Evolutionary conservation across 352 stramenopile genomes (phyloP).

Genomic region (Phytophthora hibernalis): DNA sequence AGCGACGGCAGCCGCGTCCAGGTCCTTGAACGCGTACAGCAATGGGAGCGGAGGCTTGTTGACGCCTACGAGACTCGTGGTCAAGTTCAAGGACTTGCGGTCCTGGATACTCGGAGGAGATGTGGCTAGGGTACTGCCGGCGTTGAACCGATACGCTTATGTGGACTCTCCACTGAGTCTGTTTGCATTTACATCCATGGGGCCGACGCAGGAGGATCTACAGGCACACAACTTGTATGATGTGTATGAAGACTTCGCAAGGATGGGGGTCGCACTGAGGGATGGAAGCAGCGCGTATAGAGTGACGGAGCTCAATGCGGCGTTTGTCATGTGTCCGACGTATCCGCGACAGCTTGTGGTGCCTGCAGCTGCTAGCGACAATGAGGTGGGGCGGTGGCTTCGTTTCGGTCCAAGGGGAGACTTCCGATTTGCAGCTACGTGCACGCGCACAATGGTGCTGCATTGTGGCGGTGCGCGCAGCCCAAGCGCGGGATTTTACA

Average conservation of each 20-base stretch:
- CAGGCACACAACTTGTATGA: conserved; percentile 73
- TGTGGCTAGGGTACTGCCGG: conserved; percentile 65
- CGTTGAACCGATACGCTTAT: conserved; percentile 76
- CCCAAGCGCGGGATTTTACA: conserved; percentile 88
- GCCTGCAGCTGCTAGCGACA: conserved; percentile 65
- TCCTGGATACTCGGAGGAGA: conserved; percentile 78
- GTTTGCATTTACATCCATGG: conserved; percentile 66
- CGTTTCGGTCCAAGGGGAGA: conserved; percentile 85
- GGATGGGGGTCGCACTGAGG: conserved; percentile 72
- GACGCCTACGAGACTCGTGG: conserved; percentile 61
- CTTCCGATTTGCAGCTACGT: conserved; percentile 88
- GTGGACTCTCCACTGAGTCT: conserved; percentile 73
- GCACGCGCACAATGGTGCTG: conserved; percentile 67
- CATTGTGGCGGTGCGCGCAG: conserved; percentile 87
- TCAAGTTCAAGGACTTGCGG: conserved; percentile 86
- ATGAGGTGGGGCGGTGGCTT: conserved; percentile 70
- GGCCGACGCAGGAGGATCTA: conserved; percentile 37
- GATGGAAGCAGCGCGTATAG: conserved; percentile 44
- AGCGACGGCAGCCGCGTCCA: conserved; percentile 35
- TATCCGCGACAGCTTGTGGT: conserved; percentile 84
- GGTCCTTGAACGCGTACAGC: conserved; percentile 32
- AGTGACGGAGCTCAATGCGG: conserved; percentile 68
- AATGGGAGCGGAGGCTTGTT: conserved; percentile 8
- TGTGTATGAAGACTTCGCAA: conserved; percentile 68
- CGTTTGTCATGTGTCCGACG: conserved; percentile 81